Base-by-base conservation (phyloP, 2,329 filamentous ascomycete species). In the Fusarium stilboides region DNA sequence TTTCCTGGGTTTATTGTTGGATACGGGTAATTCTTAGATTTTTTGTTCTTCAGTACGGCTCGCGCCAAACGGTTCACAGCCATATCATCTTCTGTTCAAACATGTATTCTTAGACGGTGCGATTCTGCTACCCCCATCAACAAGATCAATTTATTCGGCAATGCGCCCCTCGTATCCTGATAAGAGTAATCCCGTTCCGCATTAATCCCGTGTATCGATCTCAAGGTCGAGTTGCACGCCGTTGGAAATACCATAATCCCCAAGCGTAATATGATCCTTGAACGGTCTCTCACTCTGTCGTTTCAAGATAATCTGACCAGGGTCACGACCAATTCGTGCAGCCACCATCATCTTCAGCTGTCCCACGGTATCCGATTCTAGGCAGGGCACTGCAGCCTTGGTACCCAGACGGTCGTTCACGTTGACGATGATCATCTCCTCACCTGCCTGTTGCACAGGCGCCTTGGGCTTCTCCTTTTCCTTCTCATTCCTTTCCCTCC, bases 401-500 rank as follows among this genome's bases (percentile, higher is more conserved):
- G 95, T 98, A 14, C 95, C 95, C 36, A 98, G 84, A n/a, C 95
- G 88, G 80, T 98, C 95, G 78, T 98, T 98, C 76, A 98, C 90
- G 75, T 95, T 89, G 19, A 98, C 94, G 52, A 97, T 88, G 71
- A 98, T 98, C 92, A 98, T 97, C 58, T 94, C 91, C 76, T 97
- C 92, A 8, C 84, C 79, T 6, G 81, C 39, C 12, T 68, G 69
- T 3, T 62, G 49, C 77, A 79, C 65, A 31, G 70, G 73, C 22
- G 69, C 76, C 59, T 70, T 81, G 56, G 81, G 80, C 51, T 83
- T 78, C 55, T 76, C 72, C 39, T 84, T 78, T 51, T 76, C 72
- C 47, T 74, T 77, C 52, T 76, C 72, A 36, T 75, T 77, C 50
- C 75, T 76, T 75, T 62, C 58, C 17, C 84, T 77, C 76, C 82